Percentiles rank a stretch among this genome's conserved stretches.
These are phyloP conservation scores for Xylariaceae sp. DNA, from an alignment of 2,329 filamentous ascomycete genomes.

Conservation along the genomic window DNA sequence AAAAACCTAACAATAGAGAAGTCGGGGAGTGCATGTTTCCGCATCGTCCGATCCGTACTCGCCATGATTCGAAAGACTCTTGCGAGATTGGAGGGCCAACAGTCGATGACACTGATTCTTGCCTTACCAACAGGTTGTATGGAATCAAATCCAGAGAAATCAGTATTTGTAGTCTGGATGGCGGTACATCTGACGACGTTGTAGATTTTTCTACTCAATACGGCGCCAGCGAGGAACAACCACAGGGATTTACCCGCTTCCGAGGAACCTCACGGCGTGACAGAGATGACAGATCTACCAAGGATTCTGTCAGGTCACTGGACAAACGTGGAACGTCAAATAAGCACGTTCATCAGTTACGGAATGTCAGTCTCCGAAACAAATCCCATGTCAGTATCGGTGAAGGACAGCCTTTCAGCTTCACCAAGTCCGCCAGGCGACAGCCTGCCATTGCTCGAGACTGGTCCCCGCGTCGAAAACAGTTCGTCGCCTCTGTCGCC, in stretches of 20 bases:
- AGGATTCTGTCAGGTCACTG: conserved; percentile 6
- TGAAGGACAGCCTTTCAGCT: conserved; percentile 46
- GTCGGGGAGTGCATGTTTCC: conserved; percentile 31
- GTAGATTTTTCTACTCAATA: conserved; percentile 27
- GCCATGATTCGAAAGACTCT: conserved; percentile 25
- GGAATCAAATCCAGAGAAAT: conserved; percentile 16
- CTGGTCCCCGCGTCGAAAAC: conserved; percentile 62
- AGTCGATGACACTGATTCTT: conserved; percentile 2
- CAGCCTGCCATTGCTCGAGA: conserved; percentile 66
- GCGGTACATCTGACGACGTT: conserved; percentile 28
- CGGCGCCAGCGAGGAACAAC: conserved; percentile 11
- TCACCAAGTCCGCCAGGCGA: conserved; percentile 50
- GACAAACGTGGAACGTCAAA: conserved; percentile 6
- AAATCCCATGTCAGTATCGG: conserved; percentile 51
- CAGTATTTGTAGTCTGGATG: conserved; percentile 31
- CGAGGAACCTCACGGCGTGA: conserved; percentile 3
- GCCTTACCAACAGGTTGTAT: conserved; percentile 6
- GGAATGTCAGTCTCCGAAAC: conserved; percentile 41
- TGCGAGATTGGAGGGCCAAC: conserved; percentile 1
- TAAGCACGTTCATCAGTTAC: conserved; percentile 23
- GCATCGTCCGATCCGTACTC: conserved; percentile 25
- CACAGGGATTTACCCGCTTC: background rate
- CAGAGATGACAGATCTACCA: conserved; percentile 3
- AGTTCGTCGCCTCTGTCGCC: conserved; percentile 61
- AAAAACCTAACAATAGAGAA: conserved; percentile 27